Conservation (phyloP, 768 basidiomycete genomes). For the Mycena chlorophos region DNA sequence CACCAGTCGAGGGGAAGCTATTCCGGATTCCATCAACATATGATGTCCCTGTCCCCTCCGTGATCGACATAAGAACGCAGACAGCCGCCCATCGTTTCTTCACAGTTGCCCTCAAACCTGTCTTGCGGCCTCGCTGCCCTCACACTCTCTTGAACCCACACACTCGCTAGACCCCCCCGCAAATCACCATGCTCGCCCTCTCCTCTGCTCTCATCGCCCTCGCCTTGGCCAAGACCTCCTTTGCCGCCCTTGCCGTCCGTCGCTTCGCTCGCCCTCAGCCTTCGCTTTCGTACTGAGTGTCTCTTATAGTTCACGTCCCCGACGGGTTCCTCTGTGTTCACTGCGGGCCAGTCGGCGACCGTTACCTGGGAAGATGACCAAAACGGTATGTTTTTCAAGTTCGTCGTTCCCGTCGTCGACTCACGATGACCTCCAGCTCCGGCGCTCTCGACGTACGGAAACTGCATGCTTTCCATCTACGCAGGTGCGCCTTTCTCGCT, state of each 20-base stretch:
- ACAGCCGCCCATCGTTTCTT: background rate
- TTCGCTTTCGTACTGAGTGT: background rate
- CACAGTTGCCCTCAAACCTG: conserved; percentile 9
- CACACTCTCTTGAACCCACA: conserved; percentile 37
- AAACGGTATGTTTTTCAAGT: no score
- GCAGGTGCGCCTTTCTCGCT: conserved; percentile 38
- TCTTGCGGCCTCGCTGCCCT: conserved; percentile 23
- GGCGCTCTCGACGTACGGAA: conserved; percentile 51
- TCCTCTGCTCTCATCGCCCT: conserved; percentile 47
- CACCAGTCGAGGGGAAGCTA: no score
- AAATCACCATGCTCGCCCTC: conserved; percentile 53
- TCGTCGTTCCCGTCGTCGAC: no score
- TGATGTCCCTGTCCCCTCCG: no score
- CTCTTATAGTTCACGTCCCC: conserved; percentile 58
- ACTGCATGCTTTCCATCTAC: conserved; percentile 56
- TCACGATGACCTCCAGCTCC: no score
- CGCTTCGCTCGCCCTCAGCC: conserved; percentile 1
- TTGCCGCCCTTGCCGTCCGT: conserved; percentile 61
- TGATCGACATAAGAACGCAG: background rate
- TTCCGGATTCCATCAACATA: no score
- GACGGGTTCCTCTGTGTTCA: conserved; percentile 42
- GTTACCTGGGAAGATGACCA: conserved; percentile 64
- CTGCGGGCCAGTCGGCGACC: conserved; percentile 50
- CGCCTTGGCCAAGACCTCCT: conserved; percentile 51
- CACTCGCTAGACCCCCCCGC: conserved; percentile 31